Percentiles rank a stretch among this genome's conserved stretches.
Conservation (phyloP, 768 basidiomycete genomes). For the Pluteus cervinus region DNA sequence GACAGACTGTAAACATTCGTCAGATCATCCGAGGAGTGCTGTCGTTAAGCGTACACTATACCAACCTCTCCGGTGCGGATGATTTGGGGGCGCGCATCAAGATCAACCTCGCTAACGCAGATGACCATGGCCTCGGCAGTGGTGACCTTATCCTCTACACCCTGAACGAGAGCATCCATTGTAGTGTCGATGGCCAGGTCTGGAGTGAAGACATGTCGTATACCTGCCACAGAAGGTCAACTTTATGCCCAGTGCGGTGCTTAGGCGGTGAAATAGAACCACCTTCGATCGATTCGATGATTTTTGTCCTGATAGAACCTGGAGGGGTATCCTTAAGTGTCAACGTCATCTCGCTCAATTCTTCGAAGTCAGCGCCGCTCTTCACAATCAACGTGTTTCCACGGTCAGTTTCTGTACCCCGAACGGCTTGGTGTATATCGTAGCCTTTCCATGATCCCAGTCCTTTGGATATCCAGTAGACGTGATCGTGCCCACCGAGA, state of each 20-base stretch:
- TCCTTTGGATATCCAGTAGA: constrained; percentile 69
- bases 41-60: no score
- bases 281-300: constrained; percentile 63
- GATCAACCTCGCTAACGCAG: constrained; percentile 68
- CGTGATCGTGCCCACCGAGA: constrained; percentile 87
- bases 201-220: constrained; percentile 57
- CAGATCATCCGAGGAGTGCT: no score
- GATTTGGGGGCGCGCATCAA: constrained; percentile 74
- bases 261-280: background rate
- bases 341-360: constrained; percentile 70
- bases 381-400: constrained; percentile 74
- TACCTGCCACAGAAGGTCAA: no score
- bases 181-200: constrained; percentile 48
- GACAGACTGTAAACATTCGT: no score
- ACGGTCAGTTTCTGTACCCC: constrained; percentile 67
- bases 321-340: constrained; percentile 53
- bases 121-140: constrained; percentile 60
- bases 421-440: constrained; percentile 40
- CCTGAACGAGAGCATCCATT: constrained; percentile 51
- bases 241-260: background rate
- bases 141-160: constrained; percentile 62
- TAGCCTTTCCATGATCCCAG: constrained; percentile 62
- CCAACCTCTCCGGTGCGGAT: constrained; percentile 76
- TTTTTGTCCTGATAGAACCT: constrained; percentile 57
- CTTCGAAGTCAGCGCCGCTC: constrained; percentile 87